Percentiles rank a stretch among this genome's conserved stretches.
phyloP scores from a whole-genome alignment of 352 stramenopile genomes.

The Pythium insidiosum region DNA sequence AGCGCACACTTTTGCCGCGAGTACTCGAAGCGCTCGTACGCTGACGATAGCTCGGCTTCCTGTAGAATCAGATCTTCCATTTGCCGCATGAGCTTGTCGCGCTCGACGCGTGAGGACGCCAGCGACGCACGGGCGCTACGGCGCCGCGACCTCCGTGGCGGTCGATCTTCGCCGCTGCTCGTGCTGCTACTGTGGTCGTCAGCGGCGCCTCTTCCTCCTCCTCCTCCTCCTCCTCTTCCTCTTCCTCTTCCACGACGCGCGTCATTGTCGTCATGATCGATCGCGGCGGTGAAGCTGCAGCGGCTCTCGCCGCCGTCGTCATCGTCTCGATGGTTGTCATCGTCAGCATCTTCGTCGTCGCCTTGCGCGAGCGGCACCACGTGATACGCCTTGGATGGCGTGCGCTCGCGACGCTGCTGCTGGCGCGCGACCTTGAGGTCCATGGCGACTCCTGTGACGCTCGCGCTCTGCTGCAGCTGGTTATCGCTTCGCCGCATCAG shows the following conservation, averaged over 20 bases:
- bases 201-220: slow-evolving; percentile 22
- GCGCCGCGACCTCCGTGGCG: no score
- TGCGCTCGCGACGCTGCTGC: slow-evolving; percentile 16
- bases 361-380: slow-evolving; percentile 39
- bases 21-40: slow-evolving; percentile 54
- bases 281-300: no score
- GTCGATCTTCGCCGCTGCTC: no score
- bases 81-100: slow-evolving; percentile 47
- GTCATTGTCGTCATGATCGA: no score
- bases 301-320: no score
- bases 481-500: background rate
- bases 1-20: slow-evolving; percentile 26
- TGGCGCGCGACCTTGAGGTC: slow-evolving; percentile 5
- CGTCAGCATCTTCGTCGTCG: no score
- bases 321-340: no score
- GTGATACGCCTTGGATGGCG: slow-evolving; percentile 28
- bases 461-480: no score
- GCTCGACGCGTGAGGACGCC: slow-evolving; percentile 30
- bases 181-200: slow-evolving; percentile 1
- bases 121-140: no score
- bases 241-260: no score
- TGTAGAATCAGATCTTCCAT: slow-evolving; percentile 58
- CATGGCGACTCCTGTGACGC: slow-evolving; percentile 1
- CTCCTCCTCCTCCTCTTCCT: slow-evolving; percentile 27
- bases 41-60: slow-evolving; percentile 47